Base-by-base conservation (phyloP, 2,329 filamentous ascomycete species). In the Botrytis medusae region DNA sequence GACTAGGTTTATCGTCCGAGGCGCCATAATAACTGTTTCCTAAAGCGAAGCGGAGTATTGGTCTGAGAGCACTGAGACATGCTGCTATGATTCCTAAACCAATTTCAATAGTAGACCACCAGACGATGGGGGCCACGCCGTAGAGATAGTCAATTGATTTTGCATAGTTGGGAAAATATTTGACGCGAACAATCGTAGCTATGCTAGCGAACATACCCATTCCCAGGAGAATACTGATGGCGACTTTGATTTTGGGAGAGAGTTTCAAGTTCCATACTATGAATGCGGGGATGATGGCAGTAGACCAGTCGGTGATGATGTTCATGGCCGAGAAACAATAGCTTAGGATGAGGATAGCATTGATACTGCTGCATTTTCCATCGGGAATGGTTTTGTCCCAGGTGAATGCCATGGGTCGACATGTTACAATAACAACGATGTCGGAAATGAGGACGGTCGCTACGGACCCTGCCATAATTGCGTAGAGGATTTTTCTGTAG, bases 121-220 rank as follows among this genome's bases (percentile, higher is more conserved):
- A 64, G 32, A 65, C 60, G 16, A 71, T 71, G 44, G 69, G 69
- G 2, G 69, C 60, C 18, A 71, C 69, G n/a, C n/a, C 25, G 12
- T 51, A 71, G 16, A 71, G 69, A 65, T 71, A 71, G 34, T 71
- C 60, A 25, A 42, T 9, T 7, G 69, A 6, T 40, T 42, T 63
- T n/a, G 32, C 61, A n/a, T 71, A 65, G 14, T 71, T 25, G 32
- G 42, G 59, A n/a, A 71, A 65, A 32, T 71, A 71, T 42, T 42
- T 71, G 16, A 71, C 25, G 20, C 69, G 69, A 14, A 71, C 29
- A 25, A 71, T 65, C 10, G 69, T 71, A 8, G 69, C 69, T 22
- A 65, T 34, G 25, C 60, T 71, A 16, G 69, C 69, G 46, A 71
- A 63, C 12, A 71, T 54, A 71, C 60, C 60, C 69, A 71, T 71